Percentiles rank a stretch among this genome's conserved stretches.
Conservation (phyloP, 164 flowering plant genomes). For the Santalum album region DNA sequence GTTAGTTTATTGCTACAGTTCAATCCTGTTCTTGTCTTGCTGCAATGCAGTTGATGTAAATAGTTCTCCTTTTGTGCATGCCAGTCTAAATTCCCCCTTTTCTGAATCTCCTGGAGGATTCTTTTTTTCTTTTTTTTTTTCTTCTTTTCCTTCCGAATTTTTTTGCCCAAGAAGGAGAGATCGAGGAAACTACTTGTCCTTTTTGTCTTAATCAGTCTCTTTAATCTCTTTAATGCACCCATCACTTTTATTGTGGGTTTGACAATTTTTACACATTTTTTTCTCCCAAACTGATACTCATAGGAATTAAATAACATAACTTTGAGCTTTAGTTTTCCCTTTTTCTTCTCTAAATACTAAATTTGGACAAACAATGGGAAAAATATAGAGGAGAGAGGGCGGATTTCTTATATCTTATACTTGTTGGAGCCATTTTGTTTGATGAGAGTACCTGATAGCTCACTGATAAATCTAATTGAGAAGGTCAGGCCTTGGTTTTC, state of each 20-base stretch:
- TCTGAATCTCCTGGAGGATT: conserved; percentile 22
- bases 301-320: conserved; percentile 1
- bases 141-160: too few species aligned
- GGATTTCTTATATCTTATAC: conserved; percentile 3
- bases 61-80: conserved; percentile 3
- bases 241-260: conserved; percentile 36
- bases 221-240: conserved; percentile 12
- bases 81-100: conserved; percentile 15
- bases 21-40: neutral
- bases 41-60: conserved; percentile 12
- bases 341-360: conserved; percentile 1
- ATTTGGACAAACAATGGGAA: neutral
- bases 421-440: conserved; percentile 11
- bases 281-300: neutral
- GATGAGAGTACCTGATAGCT: conserved; percentile 50
- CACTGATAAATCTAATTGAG: conserved; percentile 39
- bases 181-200: neutral
- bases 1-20: conserved; percentile 3
- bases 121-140: conserved; percentile 3
- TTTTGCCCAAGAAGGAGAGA: conserved; percentile 2
- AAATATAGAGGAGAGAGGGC: neutral
- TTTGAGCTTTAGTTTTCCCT: neutral
- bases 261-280: conserved; percentile 15
- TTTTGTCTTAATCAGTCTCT: neutral
- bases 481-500: conserved; percentile 61